phyloP scores from a whole-genome alignment of 495 filamentous ascomycete genomes.

The Friedmanniomyces endolithicus region DNA sequence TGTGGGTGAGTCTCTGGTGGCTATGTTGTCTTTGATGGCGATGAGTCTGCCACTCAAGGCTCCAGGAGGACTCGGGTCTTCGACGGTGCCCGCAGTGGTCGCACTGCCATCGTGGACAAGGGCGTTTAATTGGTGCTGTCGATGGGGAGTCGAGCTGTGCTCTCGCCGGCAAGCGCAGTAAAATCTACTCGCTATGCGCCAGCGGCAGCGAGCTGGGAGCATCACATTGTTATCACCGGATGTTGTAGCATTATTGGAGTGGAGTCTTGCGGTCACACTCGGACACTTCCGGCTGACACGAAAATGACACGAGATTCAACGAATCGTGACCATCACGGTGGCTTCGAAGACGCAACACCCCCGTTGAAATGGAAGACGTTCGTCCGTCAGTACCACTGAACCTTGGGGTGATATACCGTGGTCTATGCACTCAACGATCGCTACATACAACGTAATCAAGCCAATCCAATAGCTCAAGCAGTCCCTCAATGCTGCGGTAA shows the following conservation, averaged over 20 bases:
- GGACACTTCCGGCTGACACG: background rate
- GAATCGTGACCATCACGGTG: too few relatives aligned
- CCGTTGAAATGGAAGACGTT: too few relatives aligned
- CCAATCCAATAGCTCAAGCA: too few relatives aligned
- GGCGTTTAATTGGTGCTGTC: background rate
- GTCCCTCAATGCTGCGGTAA: too few relatives aligned
- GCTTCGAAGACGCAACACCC: too few relatives aligned
- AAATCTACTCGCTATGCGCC: background rate
- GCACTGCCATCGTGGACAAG: background rate
- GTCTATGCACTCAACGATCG: too few relatives aligned
- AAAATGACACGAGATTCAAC: background rate
- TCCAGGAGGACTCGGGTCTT: background rate
- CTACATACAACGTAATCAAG: too few relatives aligned
- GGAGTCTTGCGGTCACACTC: too few relatives aligned
- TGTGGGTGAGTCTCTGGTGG: constrained; percentile 54
- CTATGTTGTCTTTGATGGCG: constrained; percentile 86
- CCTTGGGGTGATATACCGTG: too few relatives aligned
- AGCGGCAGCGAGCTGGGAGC: constrained; percentile 6
- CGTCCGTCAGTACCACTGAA: too few relatives aligned
- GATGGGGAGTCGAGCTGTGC: background rate
- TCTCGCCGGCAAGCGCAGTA: background rate
- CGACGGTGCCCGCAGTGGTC: background rate
- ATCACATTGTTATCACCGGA: constrained; percentile 1
- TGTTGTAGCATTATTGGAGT: too few relatives aligned
- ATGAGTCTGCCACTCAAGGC: constrained; percentile 27